A percentile compares a stretch with the other conserved stretches of the same genome.
Evolutionary conservation across 768 basidiomycete species (phyloP).

Genomic region (Tylopilus felleus): DNA sequence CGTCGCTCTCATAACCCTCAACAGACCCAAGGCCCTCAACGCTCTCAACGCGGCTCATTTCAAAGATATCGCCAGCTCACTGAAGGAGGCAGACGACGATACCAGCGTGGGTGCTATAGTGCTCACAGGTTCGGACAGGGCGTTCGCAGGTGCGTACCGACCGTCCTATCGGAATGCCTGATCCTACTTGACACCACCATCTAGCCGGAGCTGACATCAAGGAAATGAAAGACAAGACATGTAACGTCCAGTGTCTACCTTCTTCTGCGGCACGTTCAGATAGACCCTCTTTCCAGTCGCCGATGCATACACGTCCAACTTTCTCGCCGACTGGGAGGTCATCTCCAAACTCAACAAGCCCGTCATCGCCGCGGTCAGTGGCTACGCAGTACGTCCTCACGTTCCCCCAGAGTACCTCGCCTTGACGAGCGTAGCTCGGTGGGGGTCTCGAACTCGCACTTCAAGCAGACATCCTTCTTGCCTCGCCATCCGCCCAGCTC

Average conservation of each 20-base stretch:
- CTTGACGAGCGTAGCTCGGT: conserved; percentile 63
- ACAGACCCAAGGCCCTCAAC: conserved; percentile 87
- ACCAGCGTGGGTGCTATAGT: conserved; percentile 78
- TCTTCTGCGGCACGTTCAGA: background rate
- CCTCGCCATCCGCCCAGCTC: conserved; percentile 85
- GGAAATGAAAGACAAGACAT: conserved; percentile 97
- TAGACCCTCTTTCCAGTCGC: conserved; percentile 45
- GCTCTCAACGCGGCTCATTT: conserved; percentile 83
- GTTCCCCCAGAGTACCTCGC: background rate
- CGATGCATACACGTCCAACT: conserved; percentile 85
- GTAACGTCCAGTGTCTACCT: conserved; percentile 41
- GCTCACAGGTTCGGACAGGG: conserved; percentile 86
- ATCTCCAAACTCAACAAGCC: conserved; percentile 80
- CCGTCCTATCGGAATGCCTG: background rate
- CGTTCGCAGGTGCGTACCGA: conserved; percentile 76
- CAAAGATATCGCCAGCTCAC: conserved; percentile 73
- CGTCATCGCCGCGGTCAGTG: conserved; percentile 93
- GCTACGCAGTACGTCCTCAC: conserved; percentile 69
- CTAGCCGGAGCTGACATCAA: conserved; percentile 97
- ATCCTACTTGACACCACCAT: background rate
- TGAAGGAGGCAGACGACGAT: conserved; percentile 70
- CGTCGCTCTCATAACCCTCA: conserved; percentile 80
- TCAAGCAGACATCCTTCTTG: conserved; percentile 94
- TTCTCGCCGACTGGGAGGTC: conserved; percentile 80
- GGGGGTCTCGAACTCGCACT: conserved; percentile 97